phyloP scores from a whole-genome alignment of 495 filamentous ascomycete species.

The Penicillium manginii region DNA sequence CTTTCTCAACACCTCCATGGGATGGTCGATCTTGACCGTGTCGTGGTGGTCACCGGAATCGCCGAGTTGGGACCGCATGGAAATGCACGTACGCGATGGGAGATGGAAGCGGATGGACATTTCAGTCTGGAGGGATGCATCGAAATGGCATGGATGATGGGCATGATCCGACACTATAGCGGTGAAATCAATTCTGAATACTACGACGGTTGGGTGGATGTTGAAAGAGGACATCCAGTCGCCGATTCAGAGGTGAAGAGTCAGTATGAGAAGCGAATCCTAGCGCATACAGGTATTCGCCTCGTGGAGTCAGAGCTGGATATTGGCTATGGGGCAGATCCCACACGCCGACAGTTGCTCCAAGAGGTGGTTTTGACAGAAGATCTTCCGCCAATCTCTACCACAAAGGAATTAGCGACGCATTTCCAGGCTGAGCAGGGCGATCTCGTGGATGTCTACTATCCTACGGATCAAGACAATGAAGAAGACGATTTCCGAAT shows the following conservation, averaged over 20 bases:
- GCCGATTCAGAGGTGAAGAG: slow-evolving; percentile 97
- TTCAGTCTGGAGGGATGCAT: slow-evolving; percentile 99
- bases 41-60: slow-evolving; percentile 96
- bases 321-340: slow-evolving; percentile 95
- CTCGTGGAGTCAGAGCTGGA: slow-evolving; percentile 97
- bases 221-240: slow-evolving; percentile 90
- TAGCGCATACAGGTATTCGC: slow-evolving; percentile 96
- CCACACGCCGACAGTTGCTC: slow-evolving; percentile 95
- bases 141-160: slow-evolving; percentile 99
- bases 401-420: slow-evolving; percentile 93
- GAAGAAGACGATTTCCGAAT: slow-evolving; percentile 96
- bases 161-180: slow-evolving; percentile 97
- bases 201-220: slow-evolving; percentile 97
- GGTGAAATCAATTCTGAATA: slow-evolving; percentile 96
- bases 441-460: slow-evolving; percentile 96
- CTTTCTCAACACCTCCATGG: slow-evolving; percentile 86
- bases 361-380: slow-evolving; percentile 97
- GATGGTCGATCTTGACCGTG: slow-evolving; percentile 98
- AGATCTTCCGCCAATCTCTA: slow-evolving; percentile 96
- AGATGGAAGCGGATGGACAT: slow-evolving; percentile 96
- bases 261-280: slow-evolving; percentile 94
- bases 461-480: too few relatives aligned
- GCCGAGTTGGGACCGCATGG: slow-evolving; percentile 97
- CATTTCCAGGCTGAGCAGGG: slow-evolving; percentile 97
- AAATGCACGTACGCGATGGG: slow-evolving; percentile 96